Conservation (phyloP, 2,329 filamentous ascomycete genomes). For the Fusarium transvaalense region DNA sequence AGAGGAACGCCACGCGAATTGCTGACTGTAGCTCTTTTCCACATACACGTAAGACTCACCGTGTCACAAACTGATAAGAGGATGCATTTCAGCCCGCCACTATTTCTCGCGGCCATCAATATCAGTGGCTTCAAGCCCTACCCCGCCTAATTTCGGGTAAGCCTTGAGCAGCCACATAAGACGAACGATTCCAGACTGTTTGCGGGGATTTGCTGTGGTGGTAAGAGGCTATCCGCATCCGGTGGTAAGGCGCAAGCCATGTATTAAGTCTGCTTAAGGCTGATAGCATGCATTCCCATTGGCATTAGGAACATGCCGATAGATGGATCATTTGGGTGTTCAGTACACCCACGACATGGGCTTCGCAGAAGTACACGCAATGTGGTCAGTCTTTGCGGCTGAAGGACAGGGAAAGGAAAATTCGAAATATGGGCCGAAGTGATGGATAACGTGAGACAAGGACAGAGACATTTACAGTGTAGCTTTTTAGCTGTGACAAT, state of each 20-base stretch:
- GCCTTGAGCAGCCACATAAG: not conserved
- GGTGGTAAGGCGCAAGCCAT: not conserved
- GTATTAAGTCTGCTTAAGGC: not conserved
- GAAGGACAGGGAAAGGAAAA: not conserved
- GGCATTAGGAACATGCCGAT: not conserved
- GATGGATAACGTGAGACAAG: not conserved
- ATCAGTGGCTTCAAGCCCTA: constrained; percentile 4
- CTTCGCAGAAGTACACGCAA: not conserved
- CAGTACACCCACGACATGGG: not conserved
- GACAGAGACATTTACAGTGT: not conserved
- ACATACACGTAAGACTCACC: constrained; percentile 7
- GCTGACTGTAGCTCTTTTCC: not conserved
- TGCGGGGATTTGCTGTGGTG: not conserved
- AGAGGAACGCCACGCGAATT: not conserved
- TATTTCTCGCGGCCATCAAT: not conserved
- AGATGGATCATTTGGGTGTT: not conserved
- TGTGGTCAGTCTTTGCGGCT: not conserved
- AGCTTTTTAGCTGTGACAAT: too few species aligned
- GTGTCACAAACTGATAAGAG: not conserved
- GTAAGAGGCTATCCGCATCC: not conserved
- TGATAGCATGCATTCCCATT: not conserved
- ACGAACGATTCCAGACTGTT: constrained; percentile 12
- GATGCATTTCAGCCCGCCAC: constrained; percentile 14
- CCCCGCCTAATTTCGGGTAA: not conserved
- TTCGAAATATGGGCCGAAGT: not conserved